These are phyloP conservation scores for Trichosporon sp. DNA, from an alignment of 1,284 basidiomycete genomes.

Conservation along the genomic window DNA sequence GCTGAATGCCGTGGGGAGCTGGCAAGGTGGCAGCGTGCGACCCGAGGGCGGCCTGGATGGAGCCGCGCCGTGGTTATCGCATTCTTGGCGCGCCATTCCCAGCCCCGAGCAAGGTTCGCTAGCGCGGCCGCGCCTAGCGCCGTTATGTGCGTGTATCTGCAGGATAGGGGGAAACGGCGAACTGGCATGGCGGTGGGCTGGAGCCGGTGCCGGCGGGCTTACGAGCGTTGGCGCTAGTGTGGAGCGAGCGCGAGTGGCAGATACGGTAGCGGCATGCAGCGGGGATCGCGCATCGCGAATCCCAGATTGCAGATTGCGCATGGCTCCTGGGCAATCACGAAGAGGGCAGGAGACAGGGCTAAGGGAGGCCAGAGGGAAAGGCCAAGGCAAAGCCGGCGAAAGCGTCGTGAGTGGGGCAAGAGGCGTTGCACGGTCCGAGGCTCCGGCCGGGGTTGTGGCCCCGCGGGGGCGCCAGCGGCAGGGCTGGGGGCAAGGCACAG, in stretches of 20 bases:
- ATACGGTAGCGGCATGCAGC: no score
- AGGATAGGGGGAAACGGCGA: neutral
- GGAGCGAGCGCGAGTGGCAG: no score
- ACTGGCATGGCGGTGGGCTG: neutral
- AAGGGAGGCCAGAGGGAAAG: neutral
- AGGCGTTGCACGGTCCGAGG: neutral
- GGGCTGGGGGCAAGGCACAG: neutral
- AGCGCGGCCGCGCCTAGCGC: neutral
- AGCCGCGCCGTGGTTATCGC: neutral
- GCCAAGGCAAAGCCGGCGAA: neutral
- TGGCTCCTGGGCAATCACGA: neutral
- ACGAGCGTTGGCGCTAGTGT: no score
- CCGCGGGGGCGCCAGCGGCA: no score
- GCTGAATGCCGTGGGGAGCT: neutral
- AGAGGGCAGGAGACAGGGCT: neutral
- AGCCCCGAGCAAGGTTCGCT: neutral
- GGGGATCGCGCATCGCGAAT: no score
- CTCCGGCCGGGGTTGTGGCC: neutral
- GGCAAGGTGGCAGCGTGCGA: neutral
- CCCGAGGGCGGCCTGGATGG: neutral
- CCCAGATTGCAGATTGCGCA: no score
- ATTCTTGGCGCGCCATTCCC: neutral
- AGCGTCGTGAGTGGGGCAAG: neutral
- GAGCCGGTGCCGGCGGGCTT: no score
- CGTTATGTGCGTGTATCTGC: neutral